Evolutionary conservation across 2,329 filamentous ascomycete species (phyloP).

Genomic region (Xylariaceae sp.): DNA sequence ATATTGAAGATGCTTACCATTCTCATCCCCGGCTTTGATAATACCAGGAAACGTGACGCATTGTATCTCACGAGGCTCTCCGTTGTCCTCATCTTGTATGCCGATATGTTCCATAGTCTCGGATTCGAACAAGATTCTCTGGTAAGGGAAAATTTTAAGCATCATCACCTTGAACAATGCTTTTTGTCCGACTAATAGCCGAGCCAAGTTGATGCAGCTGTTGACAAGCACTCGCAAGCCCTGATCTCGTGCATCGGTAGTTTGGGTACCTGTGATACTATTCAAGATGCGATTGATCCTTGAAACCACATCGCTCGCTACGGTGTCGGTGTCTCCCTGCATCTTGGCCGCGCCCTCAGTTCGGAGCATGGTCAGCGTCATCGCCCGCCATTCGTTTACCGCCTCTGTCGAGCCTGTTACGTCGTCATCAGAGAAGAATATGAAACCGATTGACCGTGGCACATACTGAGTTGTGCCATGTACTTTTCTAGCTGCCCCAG

Average conservation of each 20-base stretch:
- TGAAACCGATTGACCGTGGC: conserved; percentile 7
- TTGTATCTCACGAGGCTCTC: conserved; percentile 50
- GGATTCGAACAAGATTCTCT: conserved; percentile 52
- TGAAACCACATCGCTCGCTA: conserved; percentile 41
- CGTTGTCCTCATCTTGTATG: conserved; percentile 55
- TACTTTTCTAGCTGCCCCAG: conserved; percentile 48
- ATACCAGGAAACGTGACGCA: conserved; percentile 64
- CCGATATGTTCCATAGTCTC: conserved; percentile 64
- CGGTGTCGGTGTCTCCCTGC: conserved; percentile 40
- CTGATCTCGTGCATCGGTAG: conserved; percentile 45
- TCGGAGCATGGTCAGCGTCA: conserved; percentile 57
- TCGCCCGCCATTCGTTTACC: conserved; percentile 63
- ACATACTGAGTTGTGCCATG: conserved; percentile 39
- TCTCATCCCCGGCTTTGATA: conserved; percentile 62
- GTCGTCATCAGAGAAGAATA: conserved; percentile 12
- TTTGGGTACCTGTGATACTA: conserved; percentile 41
- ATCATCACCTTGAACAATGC: conserved; percentile 54
- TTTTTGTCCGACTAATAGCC: conserved; percentile 54
- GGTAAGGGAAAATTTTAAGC: conserved; percentile 50
- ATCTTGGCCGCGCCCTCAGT: conserved; percentile 48
- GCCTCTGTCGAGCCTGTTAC: conserved; percentile 45
- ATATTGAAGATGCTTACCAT: conserved; percentile 56
- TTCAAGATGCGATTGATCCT: conserved; percentile 48
- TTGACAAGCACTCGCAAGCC: conserved; percentile 50
- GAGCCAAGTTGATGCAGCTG: conserved; percentile 53